Evolutionary conservation across 2,329 filamentous ascomycete species (phyloP), one percentile per base, ranked within the genome.

Genomic region (Coniochaeta pulveracea): DNA sequence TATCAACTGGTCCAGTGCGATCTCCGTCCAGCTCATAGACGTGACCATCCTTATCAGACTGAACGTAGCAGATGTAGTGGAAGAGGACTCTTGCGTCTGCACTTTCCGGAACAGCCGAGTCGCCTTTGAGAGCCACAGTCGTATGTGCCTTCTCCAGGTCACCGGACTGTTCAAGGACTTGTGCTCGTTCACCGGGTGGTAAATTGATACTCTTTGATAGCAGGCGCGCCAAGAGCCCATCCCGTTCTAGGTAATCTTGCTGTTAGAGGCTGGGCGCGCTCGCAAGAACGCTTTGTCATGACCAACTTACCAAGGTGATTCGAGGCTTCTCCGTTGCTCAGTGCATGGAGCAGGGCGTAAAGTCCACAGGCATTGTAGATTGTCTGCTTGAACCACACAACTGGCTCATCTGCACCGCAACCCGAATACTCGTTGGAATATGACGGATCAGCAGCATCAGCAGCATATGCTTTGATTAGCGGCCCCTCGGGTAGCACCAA

Each of bases 11-110:
- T 0, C 79, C 78, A 44, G 76, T 80, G 33, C 76, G 58, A 41
- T 76, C 56, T 8, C 80, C 79, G 52, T 85, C 79, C 49, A 85
- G 55, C 52, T 83, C 76, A 66, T 76, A 84, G 28, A 84, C 39
- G 14, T 49, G 54, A 21, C 62, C 58, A 32, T 71, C 66, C 45
- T 69, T 63, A 6, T 39, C 32, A 2, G 51, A 52, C 54, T 76
- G 80, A 17, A 81, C 72, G 47, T 84, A 85, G 44, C 76, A 80
- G 24, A 84, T 75, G 47, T 80, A 84, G 49, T 84, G 80, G 43
- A 81, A 61, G 47, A 83, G 75, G 4, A 83, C 66, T 34, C 67
- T 64, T 33, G 72, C 74, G 23, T 79, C 69, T 9, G 78, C 70
- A 14, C 43, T 45, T 26, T 61, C 51, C 3, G 80, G 80, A 4